phyloP scores from a whole-genome alignment of 768 basidiomycete species.

The Strobilomyces dryophilus region DNA sequence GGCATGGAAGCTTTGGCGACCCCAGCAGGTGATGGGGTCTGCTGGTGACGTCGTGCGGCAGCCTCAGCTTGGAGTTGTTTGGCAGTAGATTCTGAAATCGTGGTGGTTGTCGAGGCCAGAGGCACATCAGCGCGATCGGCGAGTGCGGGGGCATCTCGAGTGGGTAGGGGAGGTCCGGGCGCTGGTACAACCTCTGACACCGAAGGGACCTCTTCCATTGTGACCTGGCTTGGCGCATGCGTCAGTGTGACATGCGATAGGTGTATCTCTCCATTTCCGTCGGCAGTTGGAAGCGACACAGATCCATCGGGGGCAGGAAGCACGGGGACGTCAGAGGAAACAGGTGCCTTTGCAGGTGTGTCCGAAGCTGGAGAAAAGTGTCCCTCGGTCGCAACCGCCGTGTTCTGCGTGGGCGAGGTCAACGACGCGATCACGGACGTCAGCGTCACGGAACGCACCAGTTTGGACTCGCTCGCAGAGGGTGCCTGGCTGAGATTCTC shows the following conservation, averaged over 20 bases:
- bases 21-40: not conserved
- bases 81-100: not conserved
- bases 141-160: not conserved
- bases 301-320: constrained; percentile 39
- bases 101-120: not conserved
- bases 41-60: not conserved
- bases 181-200: not conserved
- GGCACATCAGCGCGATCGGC: not conserved
- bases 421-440: not conserved
- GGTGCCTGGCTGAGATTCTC: constrained; percentile 11
- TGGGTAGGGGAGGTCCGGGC: not conserved
- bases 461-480: constrained; percentile 20
- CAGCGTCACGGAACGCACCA: constrained; percentile 10
- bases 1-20: constrained; percentile 8
- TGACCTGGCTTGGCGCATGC: constrained; percentile 15
- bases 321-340: constrained; percentile 23
- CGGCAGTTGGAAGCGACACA: constrained; percentile 3
- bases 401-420: constrained; percentile 11
- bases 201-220: not conserved
- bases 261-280: constrained; percentile 11
- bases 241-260: constrained; percentile 13
- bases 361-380: constrained; percentile 4
- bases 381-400: constrained; percentile 20
- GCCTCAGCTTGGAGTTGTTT: not conserved
- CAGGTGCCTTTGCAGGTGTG: not conserved